These are phyloP conservation scores for Syzygium aromaticum DNA, from an alignment of 345 rosid genomes.

Conservation along the genomic window DNA sequence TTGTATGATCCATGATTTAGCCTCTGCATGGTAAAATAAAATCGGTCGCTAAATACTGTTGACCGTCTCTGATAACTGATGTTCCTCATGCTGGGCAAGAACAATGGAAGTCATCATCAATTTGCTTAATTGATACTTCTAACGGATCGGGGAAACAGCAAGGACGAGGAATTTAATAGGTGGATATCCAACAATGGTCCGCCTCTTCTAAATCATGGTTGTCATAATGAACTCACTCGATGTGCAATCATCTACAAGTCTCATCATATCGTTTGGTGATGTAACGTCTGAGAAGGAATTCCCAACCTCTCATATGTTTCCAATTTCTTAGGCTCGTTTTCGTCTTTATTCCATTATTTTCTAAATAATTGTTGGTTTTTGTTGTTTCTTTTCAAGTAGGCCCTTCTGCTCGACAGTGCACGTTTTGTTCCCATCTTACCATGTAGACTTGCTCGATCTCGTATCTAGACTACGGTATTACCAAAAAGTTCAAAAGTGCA, in stretches of 20 bases:
- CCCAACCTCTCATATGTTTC: not conserved
- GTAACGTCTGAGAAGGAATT: not conserved
- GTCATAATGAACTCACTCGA: not conserved
- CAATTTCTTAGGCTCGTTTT: not conserved
- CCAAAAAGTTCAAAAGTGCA: not conserved
- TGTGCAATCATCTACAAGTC: not conserved
- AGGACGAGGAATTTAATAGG: not conserved
- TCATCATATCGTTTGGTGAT: not conserved
- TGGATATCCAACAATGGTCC: not conserved
- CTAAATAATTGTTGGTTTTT: not conserved
- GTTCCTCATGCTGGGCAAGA: not conserved
- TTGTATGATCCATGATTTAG: not conserved
- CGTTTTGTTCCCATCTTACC: not conserved
- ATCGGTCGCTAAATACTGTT: not conserved
- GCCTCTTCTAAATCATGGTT: not conserved
- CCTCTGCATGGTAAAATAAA: not conserved
- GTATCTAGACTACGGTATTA: not conserved
- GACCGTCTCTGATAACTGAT: not conserved
- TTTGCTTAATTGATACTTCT: not conserved
- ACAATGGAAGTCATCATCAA: not conserved
- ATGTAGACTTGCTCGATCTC: not conserved
- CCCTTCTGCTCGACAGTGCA: not conserved
- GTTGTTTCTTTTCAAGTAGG: not conserved
- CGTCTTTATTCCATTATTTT: not conserved
- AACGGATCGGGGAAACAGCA: not conserved